Evolutionary conservation across 2,329 filamentous ascomycete genomes (phyloP).

Genomic region (Xylogone sp.): DNA sequence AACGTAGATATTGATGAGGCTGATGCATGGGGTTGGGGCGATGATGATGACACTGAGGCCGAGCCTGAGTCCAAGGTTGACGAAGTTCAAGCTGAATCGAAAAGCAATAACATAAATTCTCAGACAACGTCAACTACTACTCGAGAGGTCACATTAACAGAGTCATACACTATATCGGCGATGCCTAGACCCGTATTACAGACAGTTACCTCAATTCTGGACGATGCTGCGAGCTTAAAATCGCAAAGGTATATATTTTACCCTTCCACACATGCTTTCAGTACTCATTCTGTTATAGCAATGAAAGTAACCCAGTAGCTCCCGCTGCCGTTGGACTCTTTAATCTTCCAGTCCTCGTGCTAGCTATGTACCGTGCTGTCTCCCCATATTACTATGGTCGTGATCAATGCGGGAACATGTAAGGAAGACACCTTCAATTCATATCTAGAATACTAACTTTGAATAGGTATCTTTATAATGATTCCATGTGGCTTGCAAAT

Average conservation of each 20-base stretch:
- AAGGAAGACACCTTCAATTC: slow-evolving; percentile 21
- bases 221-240: slow-evolving; percentile 59
- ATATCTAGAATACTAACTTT: slow-evolving; percentile 1
- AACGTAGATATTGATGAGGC: slow-evolving; percentile 29
- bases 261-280: slow-evolving; percentile 3
- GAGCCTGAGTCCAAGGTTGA: slow-evolving; percentile 16
- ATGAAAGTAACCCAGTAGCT: slow-evolving; percentile 53
- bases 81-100: background rate
- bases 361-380: slow-evolving; percentile 77
- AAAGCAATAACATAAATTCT: background rate
- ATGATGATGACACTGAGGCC: slow-evolving; percentile 41
- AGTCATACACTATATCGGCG: slow-evolving; percentile 84
- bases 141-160: slow-evolving; percentile 69
- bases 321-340: slow-evolving; percentile 68
- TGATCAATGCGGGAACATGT: slow-evolving; percentile 62
- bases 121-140: slow-evolving; percentile 2
- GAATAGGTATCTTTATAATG: slow-evolving; percentile 63
- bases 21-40: slow-evolving; percentile 78
- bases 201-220: slow-evolving; percentile 56
- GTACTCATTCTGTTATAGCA: slow-evolving; percentile 26
- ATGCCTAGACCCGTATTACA: slow-evolving; percentile 76
- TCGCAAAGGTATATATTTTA: slow-evolving; percentile 38
- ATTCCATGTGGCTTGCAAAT: slow-evolving; percentile 60
- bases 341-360: slow-evolving; percentile 63
- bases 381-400: slow-evolving; percentile 70